phyloP scores from a whole-genome alignment of 1,284 basidiomycete species.

The Apiotrichum montevideense region DNA sequence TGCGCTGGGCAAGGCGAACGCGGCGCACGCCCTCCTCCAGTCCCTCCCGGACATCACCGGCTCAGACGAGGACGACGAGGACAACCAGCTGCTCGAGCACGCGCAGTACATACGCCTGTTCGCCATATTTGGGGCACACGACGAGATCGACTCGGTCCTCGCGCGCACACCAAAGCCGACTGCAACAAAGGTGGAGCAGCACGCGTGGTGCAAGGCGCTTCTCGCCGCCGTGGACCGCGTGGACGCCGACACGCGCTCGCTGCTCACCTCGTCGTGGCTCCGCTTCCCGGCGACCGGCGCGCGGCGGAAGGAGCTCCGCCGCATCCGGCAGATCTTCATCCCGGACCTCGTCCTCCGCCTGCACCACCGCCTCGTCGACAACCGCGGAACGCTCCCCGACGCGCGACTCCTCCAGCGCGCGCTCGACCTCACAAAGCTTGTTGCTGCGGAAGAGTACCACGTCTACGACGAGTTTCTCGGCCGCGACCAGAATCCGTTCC shows the following conservation, averaged over 20 bases:
- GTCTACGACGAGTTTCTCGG: slow-evolving; percentile 81
- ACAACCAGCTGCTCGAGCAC: slow-evolving; percentile 30
- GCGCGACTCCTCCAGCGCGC: slow-evolving; percentile 69
- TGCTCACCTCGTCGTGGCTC: slow-evolving; percentile 52
- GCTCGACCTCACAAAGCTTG: slow-evolving; percentile 69
- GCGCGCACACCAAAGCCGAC: slow-evolving; percentile 26
- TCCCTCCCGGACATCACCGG: slow-evolving; percentile 55
- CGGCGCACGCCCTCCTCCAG: slow-evolving; percentile 61
- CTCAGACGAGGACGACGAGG: slow-evolving; percentile 6
- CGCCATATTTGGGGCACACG: slow-evolving; percentile 31
- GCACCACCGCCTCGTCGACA: slow-evolving; percentile 66
- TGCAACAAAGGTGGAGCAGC: slow-evolving; percentile 32
- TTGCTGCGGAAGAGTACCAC: slow-evolving; percentile 81
- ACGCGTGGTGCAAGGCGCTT: slow-evolving; percentile 26
- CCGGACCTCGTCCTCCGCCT: slow-evolving; percentile 85
- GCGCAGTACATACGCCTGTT: slow-evolving; percentile 29
- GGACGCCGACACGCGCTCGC: slow-evolving; percentile 40
- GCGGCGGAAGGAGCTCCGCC: slow-evolving; percentile 62
- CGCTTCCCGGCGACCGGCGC: slow-evolving; percentile 52
- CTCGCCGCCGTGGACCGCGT: slow-evolving; percentile 38
- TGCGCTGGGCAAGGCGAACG: slow-evolving; percentile 62
- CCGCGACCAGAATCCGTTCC: slow-evolving; percentile 47
- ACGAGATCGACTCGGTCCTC: slow-evolving; percentile 33
- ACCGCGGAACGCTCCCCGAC: slow-evolving; percentile 57
- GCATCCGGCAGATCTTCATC: slow-evolving; percentile 81